Conservation (phyloP, 2,329 filamentous ascomycete genomes). For the Pseudogymnoascus pannorum region DNA sequence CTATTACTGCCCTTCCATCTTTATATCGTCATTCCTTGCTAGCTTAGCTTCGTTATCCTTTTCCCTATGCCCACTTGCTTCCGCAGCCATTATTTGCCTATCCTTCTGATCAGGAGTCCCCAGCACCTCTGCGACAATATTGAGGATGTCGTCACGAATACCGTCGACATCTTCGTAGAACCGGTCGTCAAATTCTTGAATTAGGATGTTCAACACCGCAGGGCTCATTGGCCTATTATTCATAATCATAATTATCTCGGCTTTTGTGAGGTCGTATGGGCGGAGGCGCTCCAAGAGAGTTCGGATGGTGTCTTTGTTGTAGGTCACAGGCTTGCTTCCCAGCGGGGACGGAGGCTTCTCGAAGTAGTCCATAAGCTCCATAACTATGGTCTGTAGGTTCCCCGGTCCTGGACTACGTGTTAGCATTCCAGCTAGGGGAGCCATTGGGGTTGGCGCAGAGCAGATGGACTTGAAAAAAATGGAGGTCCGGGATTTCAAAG, state of each 20-base stretch:
- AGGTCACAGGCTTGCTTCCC: constrained; percentile 33
- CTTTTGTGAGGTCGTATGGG: constrained; percentile 56
- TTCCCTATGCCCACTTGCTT: constrained; percentile 15
- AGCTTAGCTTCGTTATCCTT: constrained; percentile 13
- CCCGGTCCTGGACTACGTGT: constrained; percentile 34
- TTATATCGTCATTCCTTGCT: constrained; percentile 16
- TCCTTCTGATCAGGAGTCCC: constrained; percentile 34
- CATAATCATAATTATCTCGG: constrained; percentile 60
- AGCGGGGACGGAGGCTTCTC: constrained; percentile 47
- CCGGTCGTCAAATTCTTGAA: constrained; percentile 58
- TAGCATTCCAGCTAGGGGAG: background rate
- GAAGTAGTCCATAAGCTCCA: constrained; percentile 61
- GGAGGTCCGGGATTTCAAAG: constrained; percentile 10
- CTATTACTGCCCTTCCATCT: constrained; percentile 9
- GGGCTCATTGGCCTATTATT: constrained; percentile 55
- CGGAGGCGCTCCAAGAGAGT: constrained; percentile 48
- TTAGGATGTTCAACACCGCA: constrained; percentile 52
- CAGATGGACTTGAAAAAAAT: background rate
- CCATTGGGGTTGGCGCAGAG: background rate
- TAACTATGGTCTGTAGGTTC: constrained; percentile 54
- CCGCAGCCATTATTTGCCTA: constrained; percentile 24
- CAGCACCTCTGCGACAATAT: constrained; percentile 49
- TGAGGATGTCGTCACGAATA: constrained; percentile 47
- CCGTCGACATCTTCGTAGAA: constrained; percentile 46
- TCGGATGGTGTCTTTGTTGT: constrained; percentile 44